Base-by-base conservation (phyloP, 2,329 filamentous ascomycete species). In the Leptoxyphium fumago region DNA sequence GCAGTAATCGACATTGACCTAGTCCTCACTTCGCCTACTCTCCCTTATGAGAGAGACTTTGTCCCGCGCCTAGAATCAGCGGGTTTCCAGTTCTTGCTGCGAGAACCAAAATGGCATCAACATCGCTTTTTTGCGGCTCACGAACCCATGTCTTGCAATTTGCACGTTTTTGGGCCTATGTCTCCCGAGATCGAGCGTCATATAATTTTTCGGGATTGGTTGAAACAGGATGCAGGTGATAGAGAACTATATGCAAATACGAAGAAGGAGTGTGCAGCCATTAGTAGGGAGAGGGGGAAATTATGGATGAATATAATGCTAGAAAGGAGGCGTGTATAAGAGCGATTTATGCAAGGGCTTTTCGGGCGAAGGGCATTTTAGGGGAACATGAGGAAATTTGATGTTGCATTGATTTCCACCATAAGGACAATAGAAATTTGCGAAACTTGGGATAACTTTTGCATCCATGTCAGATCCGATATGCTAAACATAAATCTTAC, bases 1-100 rank as follows among this genome's bases (percentile, higher is more conserved):
- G 60, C 63, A 28, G 57, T 74, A 40, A 70, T 75, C 40, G 72
- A 75, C 52, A 62, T 75, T 26, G 73, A 75, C 50, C 55, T 75
- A 8, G 59, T 66, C 2, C 61, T 75, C 7, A 40, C 51, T 2
- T 38, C 45, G 29, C 46, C 26, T 39, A 59, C 71, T 40, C 46
- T 63, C 18, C 49, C 50, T 10, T 60, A 65, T 34, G 70, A 74
- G 49, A 53, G 48, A 2, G 53, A 55, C 1, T 74, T 73, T 46
- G 66, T 65, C 7, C 51, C 60, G 2, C 54, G 55, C 2, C 65
- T 74, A 3, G 67, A 72, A 50, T 47, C 51, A 0, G 61, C 52
- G 0, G 69, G 69, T 1, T 73, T 73, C 41, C 58, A 62, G 11
- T 72, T 73, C 41, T 55, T 70, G 1, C 11, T 62, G 0, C 64